Evolutionary conservation across 331 rosid genomes (phyloP), one percentile per base, ranked within the genome.

Genomic region (Prunus yedoensis): DNA sequence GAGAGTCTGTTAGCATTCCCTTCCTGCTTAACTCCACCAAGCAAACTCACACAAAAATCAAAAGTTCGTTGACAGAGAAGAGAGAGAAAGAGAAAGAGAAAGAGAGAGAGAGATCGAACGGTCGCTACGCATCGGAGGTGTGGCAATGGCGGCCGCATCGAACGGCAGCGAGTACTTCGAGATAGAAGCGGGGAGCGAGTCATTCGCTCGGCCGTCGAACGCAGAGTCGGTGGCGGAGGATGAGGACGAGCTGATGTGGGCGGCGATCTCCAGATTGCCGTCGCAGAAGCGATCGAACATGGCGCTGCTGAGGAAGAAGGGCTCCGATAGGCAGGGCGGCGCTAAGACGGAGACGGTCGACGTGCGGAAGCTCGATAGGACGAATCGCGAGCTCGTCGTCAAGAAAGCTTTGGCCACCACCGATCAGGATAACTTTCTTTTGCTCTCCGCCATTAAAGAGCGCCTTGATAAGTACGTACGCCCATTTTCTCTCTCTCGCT

Each of bases 151-250:
- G 46, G 93, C 98, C 27, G 93, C 96, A 21, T 85, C 95, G 3
- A 85, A 89, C 21, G 98, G 98, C n/a, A 93, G 93, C 84, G 97
- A 93, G 83, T 93, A 64, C 68, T 88, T 85, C 56, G 97, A 89
- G 70, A 30, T 87, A 9, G 88, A 75, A 17, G 4, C 43, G 1
- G 32, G 70, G 0, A 79, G 16, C 61, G 91, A 89, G 64, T 21
- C 84, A 9, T 91, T 91, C 41, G 75, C 88, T 1, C 74, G 91
- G 72, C 89, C 97, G 1, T 89, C 93, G 3, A 93, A 93, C 77
- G 92, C 93, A 0, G 90, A 93, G 2, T 62, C 79, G 12, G 81
- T 93, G 50, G 92, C 74, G 70, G 80, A 76, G 73, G 98, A 93
- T 8, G 93, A 89, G 70, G 87, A 68, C 38, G 90, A 93, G 87